These are phyloP conservation scores for Ophiosphaerella korrae DNA, from an alignment of 2,329 filamentous ascomycete species.

Conservation along the genomic window DNA sequence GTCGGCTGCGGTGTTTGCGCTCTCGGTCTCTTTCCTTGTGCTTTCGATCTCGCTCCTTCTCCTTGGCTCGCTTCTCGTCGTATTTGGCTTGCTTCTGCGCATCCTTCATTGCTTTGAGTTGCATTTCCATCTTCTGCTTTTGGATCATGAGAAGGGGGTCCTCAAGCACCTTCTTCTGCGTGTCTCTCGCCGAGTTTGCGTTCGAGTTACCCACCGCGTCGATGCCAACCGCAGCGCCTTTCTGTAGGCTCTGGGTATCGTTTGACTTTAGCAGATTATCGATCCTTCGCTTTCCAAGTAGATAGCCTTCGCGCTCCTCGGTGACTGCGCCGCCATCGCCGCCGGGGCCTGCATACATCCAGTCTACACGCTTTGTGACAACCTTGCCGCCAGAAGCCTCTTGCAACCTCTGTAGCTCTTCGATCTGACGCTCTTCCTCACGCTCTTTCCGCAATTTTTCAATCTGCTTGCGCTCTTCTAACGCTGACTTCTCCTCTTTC, in stretches of 20 bases:
- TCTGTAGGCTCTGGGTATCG: constrained; percentile 75
- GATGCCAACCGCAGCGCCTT: constrained; percentile 54
- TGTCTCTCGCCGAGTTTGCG: constrained; percentile 78
- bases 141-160: constrained; percentile 94
- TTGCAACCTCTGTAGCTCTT: constrained; percentile 88
- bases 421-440: constrained; percentile 88
- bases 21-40: constrained; percentile 45
- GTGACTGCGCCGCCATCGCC: constrained; percentile 67
- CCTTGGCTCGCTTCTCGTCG: constrained; percentile 40
- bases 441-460: constrained; percentile 91
- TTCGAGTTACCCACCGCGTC: constrained; percentile 62
- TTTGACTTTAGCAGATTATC: constrained; percentile 79
- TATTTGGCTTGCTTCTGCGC: constrained; percentile 50
- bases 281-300: constrained; percentile 90
- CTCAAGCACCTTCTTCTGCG: constrained; percentile 81
- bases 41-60: constrained; percentile 55
- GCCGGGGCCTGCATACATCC: constrained; percentile 95
- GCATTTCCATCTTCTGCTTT: constrained; percentile 69
- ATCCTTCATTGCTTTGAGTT: constrained; percentile 68
- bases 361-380: constrained; percentile 83
- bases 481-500: constrained; percentile 87
- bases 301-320: constrained; percentile 91
- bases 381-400: constrained; percentile 86
- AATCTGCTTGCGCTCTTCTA: constrained; percentile 92
- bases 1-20: constrained; percentile 32